phyloP scores from a whole-genome alignment of 352 stramenopile species.

The Globisporangium recalcitrans region DNA sequence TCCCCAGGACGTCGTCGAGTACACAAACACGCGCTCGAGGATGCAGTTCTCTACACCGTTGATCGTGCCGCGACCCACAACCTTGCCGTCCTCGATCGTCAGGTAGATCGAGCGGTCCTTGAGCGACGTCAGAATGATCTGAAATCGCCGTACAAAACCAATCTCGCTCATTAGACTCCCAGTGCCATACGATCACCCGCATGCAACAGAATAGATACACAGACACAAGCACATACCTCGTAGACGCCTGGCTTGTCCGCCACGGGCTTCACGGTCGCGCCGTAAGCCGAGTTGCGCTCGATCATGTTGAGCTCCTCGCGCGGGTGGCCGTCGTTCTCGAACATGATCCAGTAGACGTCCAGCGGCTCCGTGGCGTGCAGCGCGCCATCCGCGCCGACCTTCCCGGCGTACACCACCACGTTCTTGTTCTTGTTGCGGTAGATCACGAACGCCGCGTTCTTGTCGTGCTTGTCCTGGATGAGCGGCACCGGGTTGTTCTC shows the following conservation, averaged over 20 bases:
- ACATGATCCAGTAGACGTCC: slow-evolving; percentile 89
- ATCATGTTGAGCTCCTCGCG: slow-evolving; percentile 86
- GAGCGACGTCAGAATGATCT: slow-evolving; percentile 69
- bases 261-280: slow-evolving; percentile 62
- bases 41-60: slow-evolving; percentile 67
- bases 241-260: slow-evolving; percentile 64
- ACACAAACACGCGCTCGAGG: slow-evolving; percentile 78
- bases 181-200: no score
- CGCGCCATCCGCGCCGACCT: slow-evolving; percentile 56
- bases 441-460: slow-evolving; percentile 77
- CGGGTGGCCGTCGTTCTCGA: slow-evolving; percentile 75
- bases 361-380: slow-evolving; percentile 65
- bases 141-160: background rate
- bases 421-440: slow-evolving; percentile 92
- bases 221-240: slow-evolving; percentile 29
- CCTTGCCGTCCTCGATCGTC: slow-evolving; percentile 70
- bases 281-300: slow-evolving; percentile 83
- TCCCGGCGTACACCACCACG: slow-evolving; percentile 77
- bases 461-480: slow-evolving; percentile 69
- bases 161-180: no score
- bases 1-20: slow-evolving; percentile 82
- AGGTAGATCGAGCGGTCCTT: slow-evolving; percentile 80
- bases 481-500: slow-evolving; percentile 81
- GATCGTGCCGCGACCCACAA: slow-evolving; percentile 61
- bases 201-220: no score